Base-by-base conservation (phyloP, 768 basidiomycete species). In the Plicaturopsis crispa region DNA sequence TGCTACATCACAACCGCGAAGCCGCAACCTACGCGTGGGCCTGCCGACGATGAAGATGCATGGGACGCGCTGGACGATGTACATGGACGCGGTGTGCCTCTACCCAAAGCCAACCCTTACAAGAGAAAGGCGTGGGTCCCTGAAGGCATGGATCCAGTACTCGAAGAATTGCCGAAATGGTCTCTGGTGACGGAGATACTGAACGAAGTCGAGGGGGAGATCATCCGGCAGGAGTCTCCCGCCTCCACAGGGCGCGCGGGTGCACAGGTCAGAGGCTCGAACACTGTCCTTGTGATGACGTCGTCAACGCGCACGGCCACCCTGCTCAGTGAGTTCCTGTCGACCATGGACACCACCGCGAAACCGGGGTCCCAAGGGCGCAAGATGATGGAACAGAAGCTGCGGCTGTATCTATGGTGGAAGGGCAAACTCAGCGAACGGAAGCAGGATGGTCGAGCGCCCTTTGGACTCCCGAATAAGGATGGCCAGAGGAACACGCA, bases 161-260 rank as follows among this genome's bases (percentile, higher is more conserved):
- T 97, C 17, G 96, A 98, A 59, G 96, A 98, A 52, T 72, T 87
- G 31, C 93, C 93, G 0, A 99, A 99, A 56, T 98, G 96, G 94
- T 72, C 72, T 40, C 55, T 93, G 6, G 62, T 99, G 10, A 72
- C 80, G 0, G 85, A 90, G n/a, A 73, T 93, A 0, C 56, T 99
- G 31, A 70, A 88, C 36, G 96, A 99, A 61, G 83, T 91, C 2
- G 96, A 98, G 57, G 79, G 79, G 42, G 88, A 92, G 47, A 81
- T 86, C 21, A 65, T 85, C 41, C 66, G 78, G 31, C 72, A 76
- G 44, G 75, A 81, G 45, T 65, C 67, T 6, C 40, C 59, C 20
- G 50, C 52, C 2, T 12, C 13, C 6, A 14, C 23, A 12, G 13
- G 11, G 24, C 5, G 46, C 44, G 5, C 40, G 53, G 56, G 28